These are phyloP conservation scores for Geosmithia putterillii DNA, from an alignment of 2,329 filamentous ascomycete species.

Conservation along the genomic window DNA sequence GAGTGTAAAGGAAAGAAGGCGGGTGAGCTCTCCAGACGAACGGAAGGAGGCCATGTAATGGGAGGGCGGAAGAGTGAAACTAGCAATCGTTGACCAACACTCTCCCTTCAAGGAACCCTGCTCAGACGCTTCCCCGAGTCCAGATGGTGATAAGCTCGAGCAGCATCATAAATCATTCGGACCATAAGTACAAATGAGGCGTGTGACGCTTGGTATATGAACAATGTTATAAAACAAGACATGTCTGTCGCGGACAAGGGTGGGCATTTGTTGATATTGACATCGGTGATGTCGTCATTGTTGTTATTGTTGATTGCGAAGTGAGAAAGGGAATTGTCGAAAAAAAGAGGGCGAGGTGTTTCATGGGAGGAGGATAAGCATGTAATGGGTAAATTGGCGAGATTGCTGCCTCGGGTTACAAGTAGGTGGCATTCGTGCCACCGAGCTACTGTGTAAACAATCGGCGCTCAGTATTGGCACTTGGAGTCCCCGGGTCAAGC, in stretches of 20 bases:
- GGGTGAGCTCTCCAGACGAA: not conserved
- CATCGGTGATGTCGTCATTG: not conserved
- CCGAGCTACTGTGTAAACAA: conserved; percentile 6
- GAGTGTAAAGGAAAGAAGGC: not conserved
- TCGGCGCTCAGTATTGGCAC: conserved; percentile 5
- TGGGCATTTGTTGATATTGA: not conserved
- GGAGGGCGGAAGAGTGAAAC: too few relatives aligned
- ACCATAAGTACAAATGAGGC: not conserved
- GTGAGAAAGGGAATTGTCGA: not conserved
- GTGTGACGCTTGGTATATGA: not conserved
- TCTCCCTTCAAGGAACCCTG: not conserved
- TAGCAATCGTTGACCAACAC: not conserved
- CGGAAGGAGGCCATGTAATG: not conserved
- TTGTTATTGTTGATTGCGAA: not conserved
- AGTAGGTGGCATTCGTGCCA: not conserved
- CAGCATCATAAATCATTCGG: not conserved
- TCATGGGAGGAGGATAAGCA: conserved; percentile 50
- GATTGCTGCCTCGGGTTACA: not conserved
- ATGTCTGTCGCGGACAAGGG: not conserved
- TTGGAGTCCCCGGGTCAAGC: conserved; percentile 13
- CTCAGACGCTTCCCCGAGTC: not conserved
- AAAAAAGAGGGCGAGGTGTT: conserved; percentile 39
- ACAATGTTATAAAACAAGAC: not conserved
- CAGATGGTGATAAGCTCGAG: not conserved
- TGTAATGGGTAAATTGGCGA: conserved; percentile 41